phyloP scores from a whole-genome alignment of 148 eudicot genomes.

The Salicornia ramosissima region DNA sequence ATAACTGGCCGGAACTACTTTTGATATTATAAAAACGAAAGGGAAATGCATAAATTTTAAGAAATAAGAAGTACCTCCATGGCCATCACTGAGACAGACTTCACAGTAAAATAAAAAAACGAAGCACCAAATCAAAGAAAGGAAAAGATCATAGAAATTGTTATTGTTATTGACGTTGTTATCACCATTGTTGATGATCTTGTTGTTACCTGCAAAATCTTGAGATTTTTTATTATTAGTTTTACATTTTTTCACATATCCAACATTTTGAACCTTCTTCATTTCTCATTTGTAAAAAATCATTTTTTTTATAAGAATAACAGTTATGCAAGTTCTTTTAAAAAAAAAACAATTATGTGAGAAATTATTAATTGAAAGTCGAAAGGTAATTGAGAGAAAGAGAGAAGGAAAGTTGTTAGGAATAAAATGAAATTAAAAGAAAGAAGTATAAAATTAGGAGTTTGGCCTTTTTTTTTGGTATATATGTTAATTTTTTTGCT shows the following conservation, averaged over 20 bases:
- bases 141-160: constrained; percentile 39
- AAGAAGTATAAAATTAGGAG: background rate
- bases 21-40: too few relatives aligned
- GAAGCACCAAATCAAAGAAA: constrained; percentile 61
- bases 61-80: constrained; percentile 40
- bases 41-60: too few relatives aligned
- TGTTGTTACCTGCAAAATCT: constrained; percentile 4
- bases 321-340: too few relatives aligned
- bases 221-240: constrained; percentile 5
- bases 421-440: background rate
- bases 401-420: background rate
- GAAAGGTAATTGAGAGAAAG: background rate
- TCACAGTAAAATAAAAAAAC: constrained; percentile 51
- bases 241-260: constrained; percentile 20
- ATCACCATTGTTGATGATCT: background rate
- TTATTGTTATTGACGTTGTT: constrained; percentile 11
- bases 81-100: constrained; percentile 54
- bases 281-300: constrained; percentile 33
- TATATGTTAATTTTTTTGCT: background rate
- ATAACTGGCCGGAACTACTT: too few relatives aligned
- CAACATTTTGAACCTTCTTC: constrained; percentile 32
- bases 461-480: background rate
- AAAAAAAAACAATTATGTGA: background rate
- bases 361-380: too few relatives aligned
- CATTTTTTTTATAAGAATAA: too few relatives aligned